phyloP scores from a whole-genome alignment of 305 asterid species.

The Stenogyne calaminthoides region DNA sequence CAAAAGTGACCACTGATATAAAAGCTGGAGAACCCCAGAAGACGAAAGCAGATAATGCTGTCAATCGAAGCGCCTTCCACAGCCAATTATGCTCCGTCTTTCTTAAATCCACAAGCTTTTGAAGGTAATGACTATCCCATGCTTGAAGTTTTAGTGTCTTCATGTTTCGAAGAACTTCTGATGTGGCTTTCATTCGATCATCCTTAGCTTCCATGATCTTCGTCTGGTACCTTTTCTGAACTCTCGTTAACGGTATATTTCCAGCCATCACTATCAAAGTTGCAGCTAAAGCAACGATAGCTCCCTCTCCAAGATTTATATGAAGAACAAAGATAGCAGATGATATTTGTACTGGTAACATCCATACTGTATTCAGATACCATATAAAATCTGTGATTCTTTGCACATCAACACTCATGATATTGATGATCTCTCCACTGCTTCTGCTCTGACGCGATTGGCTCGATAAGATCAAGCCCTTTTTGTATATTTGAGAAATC shows the following conservation, averaged over 20 bases:
- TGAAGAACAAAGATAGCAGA: slow-evolving; percentile 76
- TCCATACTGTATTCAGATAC: slow-evolving; percentile 84
- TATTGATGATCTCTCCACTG: slow-evolving; percentile 87
- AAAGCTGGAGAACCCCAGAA: slow-evolving; percentile 96
- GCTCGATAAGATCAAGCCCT: slow-evolving; percentile 81
- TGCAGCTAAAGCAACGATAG: slow-evolving; percentile 74
- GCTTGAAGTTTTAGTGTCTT: slow-evolving; percentile 95
- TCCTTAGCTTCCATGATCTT: slow-evolving; percentile 95
- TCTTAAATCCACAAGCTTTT: slow-evolving; percentile 57
- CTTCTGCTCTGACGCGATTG: slow-evolving; percentile 76
- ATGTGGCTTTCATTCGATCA: slow-evolving; percentile 87
- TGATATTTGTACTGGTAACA: slow-evolving; percentile 86
- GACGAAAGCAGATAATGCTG: slow-evolving; percentile 62
- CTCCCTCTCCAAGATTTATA: slow-evolving; percentile 75
- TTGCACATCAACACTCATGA: slow-evolving; percentile 93
- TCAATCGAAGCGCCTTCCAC: slow-evolving; percentile 72
- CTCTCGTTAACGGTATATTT: slow-evolving; percentile 75
- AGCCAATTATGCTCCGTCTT: slow-evolving; percentile 71
- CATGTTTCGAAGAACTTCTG: slow-evolving; percentile 83
- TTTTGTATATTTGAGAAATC: slow-evolving; percentile 83
- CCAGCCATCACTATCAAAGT: slow-evolving; percentile 66
- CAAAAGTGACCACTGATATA: slow-evolving; percentile 80
- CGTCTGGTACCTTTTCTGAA: slow-evolving; percentile 68
- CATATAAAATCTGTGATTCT: slow-evolving; percentile 88
- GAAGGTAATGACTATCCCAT: slow-evolving; percentile 77